Evolutionary conservation across 257 asterid genomes (phyloP).

Genomic region (Nemophila menziesii): DNA sequence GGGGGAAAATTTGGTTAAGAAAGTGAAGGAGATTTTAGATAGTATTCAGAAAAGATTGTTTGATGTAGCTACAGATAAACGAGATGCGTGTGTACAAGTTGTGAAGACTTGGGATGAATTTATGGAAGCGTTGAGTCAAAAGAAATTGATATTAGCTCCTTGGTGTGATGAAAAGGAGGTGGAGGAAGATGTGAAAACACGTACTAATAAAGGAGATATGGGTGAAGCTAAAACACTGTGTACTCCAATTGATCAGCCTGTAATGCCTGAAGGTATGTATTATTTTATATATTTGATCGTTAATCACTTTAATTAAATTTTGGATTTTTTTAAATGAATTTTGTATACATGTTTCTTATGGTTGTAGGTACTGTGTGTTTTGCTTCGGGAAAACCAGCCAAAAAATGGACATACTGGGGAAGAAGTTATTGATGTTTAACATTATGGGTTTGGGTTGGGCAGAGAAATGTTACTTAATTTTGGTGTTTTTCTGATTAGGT

Average conservation of each 20-base stretch:
- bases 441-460: no score
- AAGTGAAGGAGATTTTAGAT: constrained; percentile 40
- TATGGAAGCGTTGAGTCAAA: constrained; percentile 48
- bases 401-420: constrained; percentile 94
- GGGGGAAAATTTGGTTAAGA: constrained; percentile 42
- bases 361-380: constrained; percentile 72
- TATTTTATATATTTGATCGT: no score
- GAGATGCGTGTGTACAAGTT: constrained; percentile 61
- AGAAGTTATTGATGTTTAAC: constrained; percentile 64
- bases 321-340: not conserved
- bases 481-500: no score
- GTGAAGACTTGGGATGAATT: constrained; percentile 77
- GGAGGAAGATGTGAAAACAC: constrained; percentile 78
- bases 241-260: constrained; percentile 84
- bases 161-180: constrained; percentile 97
- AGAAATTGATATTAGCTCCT: constrained; percentile 84
- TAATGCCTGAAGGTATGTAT: constrained; percentile 62
- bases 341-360: not conserved
- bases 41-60: constrained; percentile 57
- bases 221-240: constrained; percentile 90
- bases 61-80: constrained; percentile 57
- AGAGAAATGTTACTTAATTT: no score
- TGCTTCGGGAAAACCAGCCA: constrained; percentile 79
- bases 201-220: constrained; percentile 77
- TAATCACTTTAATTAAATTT: no score